Conservation (phyloP, 169 alveolate species). For the Eimeria zaria region DNA sequence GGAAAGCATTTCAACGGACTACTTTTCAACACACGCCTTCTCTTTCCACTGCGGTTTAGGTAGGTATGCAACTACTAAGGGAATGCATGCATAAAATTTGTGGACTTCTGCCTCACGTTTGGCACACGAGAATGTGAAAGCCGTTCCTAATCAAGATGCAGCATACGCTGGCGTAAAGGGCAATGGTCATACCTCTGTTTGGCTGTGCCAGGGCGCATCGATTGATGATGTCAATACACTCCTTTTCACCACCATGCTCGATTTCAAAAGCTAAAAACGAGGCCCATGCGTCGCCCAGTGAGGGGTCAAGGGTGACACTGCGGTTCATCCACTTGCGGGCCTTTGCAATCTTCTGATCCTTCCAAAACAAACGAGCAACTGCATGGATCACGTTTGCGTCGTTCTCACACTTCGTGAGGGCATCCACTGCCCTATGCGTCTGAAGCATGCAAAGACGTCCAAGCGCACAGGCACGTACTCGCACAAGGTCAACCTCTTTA, state of each 20-base stretch:
- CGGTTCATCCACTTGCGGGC: constrained; percentile 98
- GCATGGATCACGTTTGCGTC: constrained; percentile 96
- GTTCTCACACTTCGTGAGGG: constrained; percentile 97
- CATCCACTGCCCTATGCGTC: constrained; percentile 95
- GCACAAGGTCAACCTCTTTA: not conserved
- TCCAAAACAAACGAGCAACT: constrained; percentile 96
- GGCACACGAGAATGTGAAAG: not conserved
- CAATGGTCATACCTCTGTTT: constrained; percentile 87
- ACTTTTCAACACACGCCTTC: not conserved
- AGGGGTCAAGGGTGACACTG: constrained; percentile 94
- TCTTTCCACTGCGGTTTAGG: not conserved
- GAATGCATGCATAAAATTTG: not conserved
- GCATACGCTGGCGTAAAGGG: not conserved
- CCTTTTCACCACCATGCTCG: constrained; percentile 88
- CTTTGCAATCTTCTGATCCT: constrained; percentile 95
- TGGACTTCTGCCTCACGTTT: not conserved
- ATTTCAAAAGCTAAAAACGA: constrained; percentile 96
- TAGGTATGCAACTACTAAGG: not conserved
- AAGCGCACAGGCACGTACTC: not conserved
- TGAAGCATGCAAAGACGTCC: constrained; percentile 63
- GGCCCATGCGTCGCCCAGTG: constrained; percentile 98
- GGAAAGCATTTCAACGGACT: not conserved
- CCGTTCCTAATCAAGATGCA: not conserved
- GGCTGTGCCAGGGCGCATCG: constrained; percentile 93
- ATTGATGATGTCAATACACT: constrained; percentile 90